These are phyloP conservation scores for Apiotrichum laibachii DNA, from an alignment of 1,284 basidiomycete genomes.

Conservation along the genomic window DNA sequence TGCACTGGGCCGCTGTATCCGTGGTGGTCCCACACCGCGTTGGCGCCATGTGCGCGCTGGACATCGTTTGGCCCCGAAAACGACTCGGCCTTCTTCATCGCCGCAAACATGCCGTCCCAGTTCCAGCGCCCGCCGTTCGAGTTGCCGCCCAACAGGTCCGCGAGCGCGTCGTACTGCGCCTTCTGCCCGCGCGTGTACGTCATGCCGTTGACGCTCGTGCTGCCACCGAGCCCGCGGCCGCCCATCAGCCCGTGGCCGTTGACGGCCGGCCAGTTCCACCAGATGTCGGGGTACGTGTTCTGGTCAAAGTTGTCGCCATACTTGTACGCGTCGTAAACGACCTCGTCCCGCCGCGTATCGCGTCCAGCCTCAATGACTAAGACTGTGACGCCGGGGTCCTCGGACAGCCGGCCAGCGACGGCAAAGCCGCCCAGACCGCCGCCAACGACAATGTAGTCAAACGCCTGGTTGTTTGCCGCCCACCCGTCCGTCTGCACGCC, in stretches of 20 bases:
- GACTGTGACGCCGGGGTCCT: conserved; percentile 7
- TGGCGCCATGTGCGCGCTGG: conserved; percentile 56
- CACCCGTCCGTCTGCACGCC: conserved; percentile 3
- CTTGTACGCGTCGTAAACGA: conserved; percentile 19
- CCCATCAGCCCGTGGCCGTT: conserved; percentile 24
- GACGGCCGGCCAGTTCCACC: conserved; percentile 20
- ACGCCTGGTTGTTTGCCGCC: conserved; percentile 2
- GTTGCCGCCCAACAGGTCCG: conserved; percentile 50
- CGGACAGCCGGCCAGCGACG: conserved; percentile 14
- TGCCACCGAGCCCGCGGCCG: conserved; percentile 26
- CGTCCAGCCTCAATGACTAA: conserved; percentile 29
- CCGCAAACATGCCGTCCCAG: conserved; percentile 58
- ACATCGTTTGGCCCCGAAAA: conserved; percentile 59
- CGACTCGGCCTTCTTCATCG: conserved; percentile 60
- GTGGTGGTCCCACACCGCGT: conserved; percentile 52
- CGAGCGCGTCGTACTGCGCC: conserved; percentile 62
- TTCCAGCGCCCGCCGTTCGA: conserved; percentile 56
- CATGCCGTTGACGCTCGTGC: conserved; percentile 29
- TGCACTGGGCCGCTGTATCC: conserved; percentile 60
- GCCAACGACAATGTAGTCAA: conserved; percentile 18
- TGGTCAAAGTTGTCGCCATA: conserved; percentile 24
- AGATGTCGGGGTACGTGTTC: conserved; percentile 8
- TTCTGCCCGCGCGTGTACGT: conserved; percentile 59
- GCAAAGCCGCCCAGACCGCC: conserved; percentile 17
- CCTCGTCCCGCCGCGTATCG: conserved; percentile 24